Evolutionary conservation across 345 rosid species (phyloP).

Genomic region (Combretum micranthum): DNA sequence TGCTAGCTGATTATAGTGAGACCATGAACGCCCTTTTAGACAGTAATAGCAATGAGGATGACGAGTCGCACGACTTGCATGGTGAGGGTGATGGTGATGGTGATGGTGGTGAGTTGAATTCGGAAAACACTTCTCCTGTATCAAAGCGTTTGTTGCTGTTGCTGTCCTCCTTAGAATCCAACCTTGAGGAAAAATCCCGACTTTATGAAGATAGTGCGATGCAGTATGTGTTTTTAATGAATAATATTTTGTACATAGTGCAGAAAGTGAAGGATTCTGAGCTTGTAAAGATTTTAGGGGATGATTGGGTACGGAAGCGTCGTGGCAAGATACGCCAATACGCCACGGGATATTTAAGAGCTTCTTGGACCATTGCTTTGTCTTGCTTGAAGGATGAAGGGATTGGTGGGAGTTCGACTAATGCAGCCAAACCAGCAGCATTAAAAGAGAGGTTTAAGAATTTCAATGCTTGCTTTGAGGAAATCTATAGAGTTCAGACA

Average conservation of each 20-base stretch:
- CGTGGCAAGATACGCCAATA: constrained; percentile 74
- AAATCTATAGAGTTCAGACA: constrained; percentile 77
- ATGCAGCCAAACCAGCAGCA: constrained; percentile 65
- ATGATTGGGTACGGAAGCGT: constrained; percentile 86
- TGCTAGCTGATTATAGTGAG: constrained; percentile 93
- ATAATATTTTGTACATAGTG: constrained; percentile 78
- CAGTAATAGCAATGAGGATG: constrained; percentile 32
- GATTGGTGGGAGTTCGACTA: constrained; percentile 54
- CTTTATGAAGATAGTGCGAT: constrained; percentile 74
- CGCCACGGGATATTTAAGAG: constrained; percentile 87
- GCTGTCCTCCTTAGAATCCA: constrained; percentile 59
- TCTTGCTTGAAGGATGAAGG: constrained; percentile 81
- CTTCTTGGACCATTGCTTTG: constrained; percentile 77
- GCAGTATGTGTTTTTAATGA: constrained; percentile 75
- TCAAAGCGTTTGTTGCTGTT: constrained; percentile 48
- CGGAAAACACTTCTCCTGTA: constrained; percentile 46
- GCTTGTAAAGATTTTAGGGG: constrained; percentile 72
- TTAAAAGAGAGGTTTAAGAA: constrained; percentile 84
- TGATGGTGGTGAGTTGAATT: constrained; percentile 14
- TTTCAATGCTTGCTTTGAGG: constrained; percentile 87
- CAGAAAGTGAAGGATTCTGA: constrained; percentile 93
- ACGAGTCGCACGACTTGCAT: no score
- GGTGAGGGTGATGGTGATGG: constrained; percentile 22
- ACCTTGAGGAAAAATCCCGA: constrained; percentile 82
- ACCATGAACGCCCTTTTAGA: constrained; percentile 61